phyloP scores from a whole-genome alignment of 108 stramenopile genomes.

The Cyclotella cryptica region DNA sequence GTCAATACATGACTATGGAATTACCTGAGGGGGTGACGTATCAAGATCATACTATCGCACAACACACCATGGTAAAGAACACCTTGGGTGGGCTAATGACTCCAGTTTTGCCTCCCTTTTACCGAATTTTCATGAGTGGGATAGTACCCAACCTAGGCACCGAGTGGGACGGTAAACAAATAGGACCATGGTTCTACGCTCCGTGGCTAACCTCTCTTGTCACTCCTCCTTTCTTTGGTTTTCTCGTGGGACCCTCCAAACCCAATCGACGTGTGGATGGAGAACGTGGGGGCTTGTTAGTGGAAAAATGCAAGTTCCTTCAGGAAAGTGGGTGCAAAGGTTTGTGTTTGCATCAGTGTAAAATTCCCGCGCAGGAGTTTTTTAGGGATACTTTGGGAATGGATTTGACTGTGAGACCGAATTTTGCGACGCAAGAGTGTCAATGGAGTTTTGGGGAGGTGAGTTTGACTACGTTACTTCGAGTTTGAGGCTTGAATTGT shows the following conservation, averaged over 20 bases:
- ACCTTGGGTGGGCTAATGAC: conserved; percentile 86
- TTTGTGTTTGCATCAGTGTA: conserved; percentile 90
- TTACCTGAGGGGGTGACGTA: conserved; percentile 68
- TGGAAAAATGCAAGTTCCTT: conserved; percentile 94
- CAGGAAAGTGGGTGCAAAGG: conserved; percentile 92
- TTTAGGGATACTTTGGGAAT: conserved; percentile 85
- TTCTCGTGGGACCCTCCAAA: conserved; percentile 83
- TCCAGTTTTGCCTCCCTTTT: conserved; percentile 90
- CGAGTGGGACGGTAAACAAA: conserved; percentile 69
- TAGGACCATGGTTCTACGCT: conserved; percentile 89
- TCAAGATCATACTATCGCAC: conserved; percentile 58
- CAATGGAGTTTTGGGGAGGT: conserved; percentile 92
- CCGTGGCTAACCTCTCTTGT: conserved; percentile 85
- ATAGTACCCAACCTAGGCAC: conserved; percentile 76
- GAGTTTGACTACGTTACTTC: neutral
- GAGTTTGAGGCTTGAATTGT: neutral
- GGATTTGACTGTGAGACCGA: conserved; percentile 81
- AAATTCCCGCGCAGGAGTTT: conserved; percentile 88
- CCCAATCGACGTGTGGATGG: conserved; percentile 88
- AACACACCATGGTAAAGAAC: conserved; percentile 82
- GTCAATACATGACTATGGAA: conserved; percentile 68
- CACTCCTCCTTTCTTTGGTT: conserved; percentile 91
- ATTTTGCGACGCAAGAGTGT: conserved; percentile 93
- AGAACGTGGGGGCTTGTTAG: conserved; percentile 82
- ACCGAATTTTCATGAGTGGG: conserved; percentile 91